Conservation (phyloP, 345 rosid genomes). For the Sonneratia alba region DNA sequence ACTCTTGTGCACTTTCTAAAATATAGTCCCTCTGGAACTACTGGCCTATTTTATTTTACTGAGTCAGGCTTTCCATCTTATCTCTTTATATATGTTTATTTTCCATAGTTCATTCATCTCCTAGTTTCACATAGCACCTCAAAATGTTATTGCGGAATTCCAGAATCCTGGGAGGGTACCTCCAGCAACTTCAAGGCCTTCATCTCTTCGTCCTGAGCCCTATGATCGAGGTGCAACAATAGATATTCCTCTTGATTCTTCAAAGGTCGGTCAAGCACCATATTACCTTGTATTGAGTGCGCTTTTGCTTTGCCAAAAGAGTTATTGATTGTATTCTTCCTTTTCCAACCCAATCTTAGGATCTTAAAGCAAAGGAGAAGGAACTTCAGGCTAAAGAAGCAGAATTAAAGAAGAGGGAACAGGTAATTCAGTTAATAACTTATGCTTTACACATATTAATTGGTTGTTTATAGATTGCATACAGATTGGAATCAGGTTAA, state of each 20-base stretch:
- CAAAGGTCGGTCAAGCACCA: slow-evolving; percentile 32
- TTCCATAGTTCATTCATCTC: not conserved
- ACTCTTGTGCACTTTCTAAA: not conserved
- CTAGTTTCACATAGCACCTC: slow-evolving; percentile 9
- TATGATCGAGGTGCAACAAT: slow-evolving; percentile 78
- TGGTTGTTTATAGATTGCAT: not conserved
- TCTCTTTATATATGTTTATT: not conserved
- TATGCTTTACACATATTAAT: not conserved
- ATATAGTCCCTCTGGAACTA: not conserved
- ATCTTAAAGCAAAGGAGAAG: slow-evolving; percentile 75
- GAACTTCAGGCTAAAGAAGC: slow-evolving; percentile 94
- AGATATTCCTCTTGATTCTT: slow-evolving; percentile 76
- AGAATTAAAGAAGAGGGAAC: slow-evolving; percentile 70
- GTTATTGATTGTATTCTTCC: not conserved
- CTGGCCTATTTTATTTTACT: not conserved
- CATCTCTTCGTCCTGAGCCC: slow-evolving; percentile 93
- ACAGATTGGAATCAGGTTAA: not conserved
- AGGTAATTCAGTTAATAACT: slow-evolving; percentile 31
- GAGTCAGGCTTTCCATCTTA: not conserved
- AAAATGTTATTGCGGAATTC: slow-evolving; percentile 11
- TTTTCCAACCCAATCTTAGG: slow-evolving; percentile 32
- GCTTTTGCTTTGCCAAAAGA: slow-evolving; percentile 3
- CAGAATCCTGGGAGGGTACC: slow-evolving; percentile 74
- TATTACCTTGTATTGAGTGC: slow-evolving; percentile 1
- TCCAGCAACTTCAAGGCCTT: slow-evolving; percentile 62